Conservation (phyloP, 2,329 filamentous ascomycete genomes). For the Venturia oleaginea region DNA sequence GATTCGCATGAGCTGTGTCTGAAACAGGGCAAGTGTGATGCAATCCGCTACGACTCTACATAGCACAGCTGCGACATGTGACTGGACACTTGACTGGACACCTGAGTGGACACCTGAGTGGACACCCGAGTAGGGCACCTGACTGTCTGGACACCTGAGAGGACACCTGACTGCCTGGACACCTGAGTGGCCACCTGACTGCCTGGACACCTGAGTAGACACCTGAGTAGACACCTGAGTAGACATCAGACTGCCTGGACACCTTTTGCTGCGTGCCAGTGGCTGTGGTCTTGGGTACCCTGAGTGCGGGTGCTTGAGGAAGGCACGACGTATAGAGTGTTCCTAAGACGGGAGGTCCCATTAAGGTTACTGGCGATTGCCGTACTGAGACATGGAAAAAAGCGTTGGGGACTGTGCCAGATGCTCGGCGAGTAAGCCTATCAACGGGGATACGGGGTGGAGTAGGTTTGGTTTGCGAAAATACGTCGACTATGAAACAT, state of each 20-base stretch:
- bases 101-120: too few relatives aligned
- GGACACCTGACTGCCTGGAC: too few relatives aligned
- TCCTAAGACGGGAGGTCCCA: neutral
- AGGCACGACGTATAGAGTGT: neutral
- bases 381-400: too few relatives aligned
- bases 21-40: neutral
- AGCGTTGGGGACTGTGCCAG: too few relatives aligned
- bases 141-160: too few relatives aligned
- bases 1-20: constrained; percentile 1
- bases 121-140: too few relatives aligned
- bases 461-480: neutral
- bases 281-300: neutral
- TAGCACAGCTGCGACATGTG: neutral
- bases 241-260: too few relatives aligned
- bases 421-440: neutral
- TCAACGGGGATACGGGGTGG: neutral
- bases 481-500: neutral
- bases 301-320: neutral
- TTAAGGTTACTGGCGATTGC: neutral
- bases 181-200: too few relatives aligned
- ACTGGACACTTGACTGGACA: neutral
- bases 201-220: too few relatives aligned
- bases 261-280: too few relatives aligned
- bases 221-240: too few relatives aligned
- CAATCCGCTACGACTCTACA: neutral